Conservation (phyloP, 257 asterid genomes). For the Petunia axillaris region DNA sequence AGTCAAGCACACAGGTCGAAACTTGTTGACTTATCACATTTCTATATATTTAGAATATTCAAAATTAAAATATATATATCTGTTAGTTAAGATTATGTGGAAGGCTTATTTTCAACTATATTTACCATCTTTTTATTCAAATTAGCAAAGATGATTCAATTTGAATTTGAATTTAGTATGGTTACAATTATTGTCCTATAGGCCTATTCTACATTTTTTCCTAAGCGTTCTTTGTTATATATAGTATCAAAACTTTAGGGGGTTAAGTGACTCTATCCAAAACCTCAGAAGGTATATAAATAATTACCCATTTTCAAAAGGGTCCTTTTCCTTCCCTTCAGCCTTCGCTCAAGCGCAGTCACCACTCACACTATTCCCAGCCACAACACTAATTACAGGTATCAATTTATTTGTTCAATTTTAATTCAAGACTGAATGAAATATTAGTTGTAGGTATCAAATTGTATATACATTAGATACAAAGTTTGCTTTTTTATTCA, state of each 20-base stretch:
- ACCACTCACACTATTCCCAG: neutral
- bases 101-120: too few species aligned
- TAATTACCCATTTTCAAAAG: neutral
- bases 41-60: too few species aligned
- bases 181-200: too few species aligned
- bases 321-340: neutral
- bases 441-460: neutral
- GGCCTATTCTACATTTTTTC: too few species aligned
- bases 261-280: neutral
- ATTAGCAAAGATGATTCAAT: too few species aligned
- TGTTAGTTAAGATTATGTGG: too few species aligned
- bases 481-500: neutral
- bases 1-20: too few species aligned
- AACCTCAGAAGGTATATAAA: neutral
- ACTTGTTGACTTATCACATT: too few species aligned
- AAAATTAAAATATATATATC: too few species aligned
- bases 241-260: neutral
- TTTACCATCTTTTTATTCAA: too few species aligned
- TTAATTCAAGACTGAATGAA: neutral
- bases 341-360: neutral
- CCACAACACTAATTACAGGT: neutral
- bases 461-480: neutral
- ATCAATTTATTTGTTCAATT: neutral
- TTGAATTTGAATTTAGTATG: too few species aligned
- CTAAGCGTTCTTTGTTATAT: too few species aligned